These are phyloP conservation scores for Neocallimastix lanati DNA, from an alignment of 192 early-diverging fungal species.

Conservation along the genomic window DNA sequence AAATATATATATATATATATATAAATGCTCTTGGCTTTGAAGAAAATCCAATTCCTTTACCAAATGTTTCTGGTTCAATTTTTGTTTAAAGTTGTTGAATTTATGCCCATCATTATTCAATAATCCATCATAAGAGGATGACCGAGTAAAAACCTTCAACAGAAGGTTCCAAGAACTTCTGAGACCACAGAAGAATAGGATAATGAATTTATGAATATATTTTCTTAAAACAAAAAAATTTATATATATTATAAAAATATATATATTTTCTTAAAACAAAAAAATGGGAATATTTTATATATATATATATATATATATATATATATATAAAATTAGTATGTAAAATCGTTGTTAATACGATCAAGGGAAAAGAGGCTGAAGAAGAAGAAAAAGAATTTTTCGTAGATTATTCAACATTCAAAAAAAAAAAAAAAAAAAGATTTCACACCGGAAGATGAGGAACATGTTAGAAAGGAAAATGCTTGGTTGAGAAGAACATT, in stretches of 20 bases:
- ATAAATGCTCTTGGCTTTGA: constrained; percentile 37
- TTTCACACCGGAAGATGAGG: too few relatives aligned
- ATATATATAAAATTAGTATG: too few relatives aligned
- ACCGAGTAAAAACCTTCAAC: constrained; percentile 19
- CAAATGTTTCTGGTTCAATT: constrained; percentile 77
- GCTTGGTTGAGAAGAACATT: neutral
- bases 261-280: too few relatives aligned
- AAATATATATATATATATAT: too few relatives aligned
- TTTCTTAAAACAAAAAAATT: too few relatives aligned
- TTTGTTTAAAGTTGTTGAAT: constrained; percentile 74
- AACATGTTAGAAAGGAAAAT: too few relatives aligned
- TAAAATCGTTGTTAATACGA: constrained; percentile 79
- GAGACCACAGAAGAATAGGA: constrained; percentile 80
- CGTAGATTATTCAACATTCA: constrained; percentile 46
- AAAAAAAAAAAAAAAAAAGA: too few relatives aligned
- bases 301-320: too few relatives aligned
- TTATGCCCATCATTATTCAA: constrained; percentile 75
- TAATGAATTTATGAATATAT: constrained; percentile 66
- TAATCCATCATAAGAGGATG: too few relatives aligned
- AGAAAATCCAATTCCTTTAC: constrained; percentile 51
- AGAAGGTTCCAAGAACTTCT: constrained; percentile 29
- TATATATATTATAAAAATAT: too few relatives aligned
- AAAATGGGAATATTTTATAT: too few relatives aligned
- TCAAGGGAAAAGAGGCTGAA: constrained; percentile 72
- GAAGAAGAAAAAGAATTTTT: too few relatives aligned